Percentiles rank a stretch among this genome's conserved stretches.
Conservation (phyloP, 345 rosid species). For the Firmiana major region DNA sequence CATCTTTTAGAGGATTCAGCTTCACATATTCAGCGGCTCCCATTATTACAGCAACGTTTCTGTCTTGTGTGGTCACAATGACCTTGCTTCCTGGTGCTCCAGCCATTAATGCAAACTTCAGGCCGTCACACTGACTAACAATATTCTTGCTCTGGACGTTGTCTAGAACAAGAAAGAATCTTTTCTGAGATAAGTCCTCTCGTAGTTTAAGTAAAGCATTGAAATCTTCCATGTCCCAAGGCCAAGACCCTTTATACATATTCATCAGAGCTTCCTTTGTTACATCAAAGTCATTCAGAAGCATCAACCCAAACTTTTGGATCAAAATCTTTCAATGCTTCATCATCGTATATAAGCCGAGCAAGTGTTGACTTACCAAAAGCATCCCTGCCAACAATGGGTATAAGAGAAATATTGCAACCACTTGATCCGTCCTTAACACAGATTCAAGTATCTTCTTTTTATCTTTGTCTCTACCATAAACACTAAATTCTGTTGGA, state of each 20-base stretch:
- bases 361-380: not conserved
- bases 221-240: not conserved
- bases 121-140: not conserved
- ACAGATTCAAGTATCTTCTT: not conserved
- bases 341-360: slow-evolving; percentile 4
- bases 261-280: not conserved
- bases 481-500: not conserved
- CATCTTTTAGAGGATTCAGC: not conserved
- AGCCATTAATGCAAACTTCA: not conserved
- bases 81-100: not conserved
- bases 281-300: not conserved
- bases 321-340: not conserved
- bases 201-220: not conserved
- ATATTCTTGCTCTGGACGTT: not conserved
- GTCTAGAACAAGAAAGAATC: not conserved
- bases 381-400: not conserved
- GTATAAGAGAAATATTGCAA: not conserved
- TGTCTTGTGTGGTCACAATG: not conserved
- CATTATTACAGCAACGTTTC: not conserved
- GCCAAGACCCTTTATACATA: not conserved
- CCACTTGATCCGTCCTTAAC: not conserved
- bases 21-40: not conserved
- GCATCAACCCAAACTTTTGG: not conserved
- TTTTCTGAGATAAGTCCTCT: not conserved
- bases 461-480: not conserved